Conservation (phyloP, 2,329 filamentous ascomycete genomes). For the Albophoma yamanashiensis region DNA sequence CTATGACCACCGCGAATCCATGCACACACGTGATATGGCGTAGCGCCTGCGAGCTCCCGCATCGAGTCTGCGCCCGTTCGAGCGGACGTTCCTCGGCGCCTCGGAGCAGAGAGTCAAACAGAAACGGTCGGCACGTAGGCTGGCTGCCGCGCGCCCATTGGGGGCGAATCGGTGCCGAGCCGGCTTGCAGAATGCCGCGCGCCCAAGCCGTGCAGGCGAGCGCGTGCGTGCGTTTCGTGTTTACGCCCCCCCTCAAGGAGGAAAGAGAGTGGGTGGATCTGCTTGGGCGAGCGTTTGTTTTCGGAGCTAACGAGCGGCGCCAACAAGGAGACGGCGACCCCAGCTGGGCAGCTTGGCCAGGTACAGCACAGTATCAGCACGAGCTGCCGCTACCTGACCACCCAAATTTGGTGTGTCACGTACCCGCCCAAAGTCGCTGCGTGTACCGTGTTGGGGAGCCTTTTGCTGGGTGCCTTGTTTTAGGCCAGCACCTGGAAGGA, state of each 20-base stretch:
- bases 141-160: neutral
- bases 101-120: neutral
- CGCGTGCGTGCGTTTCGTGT: neutral
- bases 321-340: neutral
- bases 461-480: slow-evolving; percentile 1
- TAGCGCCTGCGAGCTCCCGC: neutral
- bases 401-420: slow-evolving; percentile 23
- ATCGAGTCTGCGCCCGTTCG: too few relatives aligned
- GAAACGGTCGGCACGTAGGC: neutral
- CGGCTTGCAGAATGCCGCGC: neutral
- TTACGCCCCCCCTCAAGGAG: neutral
- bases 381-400: slow-evolving; percentile 20
- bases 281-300: neutral
- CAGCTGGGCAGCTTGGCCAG: slow-evolving; percentile 5
- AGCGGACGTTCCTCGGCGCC: too few relatives aligned
- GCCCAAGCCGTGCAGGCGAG: neutral
- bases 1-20: neutral
- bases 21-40: neutral
- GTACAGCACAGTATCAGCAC: slow-evolving; percentile 28
- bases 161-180: neutral
- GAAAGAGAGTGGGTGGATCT: neutral
- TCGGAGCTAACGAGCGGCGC: neutral
- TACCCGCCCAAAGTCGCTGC: slow-evolving; percentile 24
- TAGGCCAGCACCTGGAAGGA: slow-evolving; percentile 1
- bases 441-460: slow-evolving; percentile 11